These are phyloP conservation scores for Colletotrichum horii DNA, from an alignment of 2,329 filamentous ascomycete species.

Conservation along the genomic window DNA sequence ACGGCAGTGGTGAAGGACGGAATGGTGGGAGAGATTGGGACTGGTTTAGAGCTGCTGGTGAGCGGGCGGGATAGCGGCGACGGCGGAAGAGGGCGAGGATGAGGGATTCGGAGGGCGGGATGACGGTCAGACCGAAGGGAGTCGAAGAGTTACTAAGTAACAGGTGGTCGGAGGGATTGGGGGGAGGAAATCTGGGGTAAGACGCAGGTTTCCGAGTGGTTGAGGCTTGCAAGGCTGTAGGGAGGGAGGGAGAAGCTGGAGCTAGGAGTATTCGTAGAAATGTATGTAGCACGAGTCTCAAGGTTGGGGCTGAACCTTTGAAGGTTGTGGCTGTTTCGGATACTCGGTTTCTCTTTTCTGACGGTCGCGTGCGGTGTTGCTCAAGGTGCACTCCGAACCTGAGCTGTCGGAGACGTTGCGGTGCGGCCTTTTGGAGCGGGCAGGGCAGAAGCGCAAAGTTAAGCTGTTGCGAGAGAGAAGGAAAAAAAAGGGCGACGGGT, in stretches of 20 bases:
- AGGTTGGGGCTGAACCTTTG: neutral
- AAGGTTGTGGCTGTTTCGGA: neutral
- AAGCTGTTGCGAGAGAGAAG: neutral
- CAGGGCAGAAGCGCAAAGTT: neutral
- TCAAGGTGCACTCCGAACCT: neutral
- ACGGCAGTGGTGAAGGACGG: constrained; percentile 9
- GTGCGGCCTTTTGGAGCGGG: neutral
- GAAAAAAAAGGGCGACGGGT: neutral
- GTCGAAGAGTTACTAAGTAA: neutral
- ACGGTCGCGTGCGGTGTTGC: neutral
- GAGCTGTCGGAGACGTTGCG: neutral
- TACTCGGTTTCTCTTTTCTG: neutral
- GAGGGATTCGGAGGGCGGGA: neutral
- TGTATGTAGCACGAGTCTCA: neutral
- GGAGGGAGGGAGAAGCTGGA: neutral
- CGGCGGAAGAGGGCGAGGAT: neutral
- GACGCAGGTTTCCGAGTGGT: neutral
- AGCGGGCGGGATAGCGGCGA: neutral
- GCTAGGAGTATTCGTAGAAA: neutral
- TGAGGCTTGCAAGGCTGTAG: neutral
- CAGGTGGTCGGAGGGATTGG: neutral
- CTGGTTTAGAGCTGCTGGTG: neutral
- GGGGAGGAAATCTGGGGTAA: neutral
- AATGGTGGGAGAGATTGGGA: neutral
- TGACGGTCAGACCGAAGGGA: constrained; percentile 1